Evolutionary conservation across 78 protist genomes (phyloP).

Genomic region (Dictyostelium citrinum): DNA sequence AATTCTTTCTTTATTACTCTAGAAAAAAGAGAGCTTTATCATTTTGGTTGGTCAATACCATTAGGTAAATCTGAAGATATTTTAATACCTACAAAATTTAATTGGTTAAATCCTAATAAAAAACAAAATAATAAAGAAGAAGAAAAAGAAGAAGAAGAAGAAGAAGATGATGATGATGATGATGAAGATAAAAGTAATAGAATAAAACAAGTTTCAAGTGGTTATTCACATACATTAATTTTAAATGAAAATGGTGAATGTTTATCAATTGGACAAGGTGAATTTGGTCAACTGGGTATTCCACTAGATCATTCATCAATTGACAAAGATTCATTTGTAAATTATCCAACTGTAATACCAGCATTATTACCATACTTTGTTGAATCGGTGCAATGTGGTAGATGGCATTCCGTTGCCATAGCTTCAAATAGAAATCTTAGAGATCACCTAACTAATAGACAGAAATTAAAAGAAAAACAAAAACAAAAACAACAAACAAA

Average conservation of each 20-base stretch:
- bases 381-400: slow-evolving; percentile 13
- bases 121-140: not conserved
- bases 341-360: not conserved
- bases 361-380: not conserved
- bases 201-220: slow-evolving; percentile 16
- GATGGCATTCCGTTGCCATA: slow-evolving; percentile 34
- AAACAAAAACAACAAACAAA: not conserved
- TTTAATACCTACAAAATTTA: slow-evolving; percentile 9
- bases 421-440: not conserved
- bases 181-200: not conserved
- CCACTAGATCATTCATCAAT: slow-evolving; percentile 14
- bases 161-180: not conserved
- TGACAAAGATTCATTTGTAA: not conserved
- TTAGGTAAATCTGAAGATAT: not conserved
- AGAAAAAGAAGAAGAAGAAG: not conserved
- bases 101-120: not conserved
- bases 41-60: slow-evolving; percentile 40
- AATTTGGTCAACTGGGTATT: slow-evolving; percentile 50
- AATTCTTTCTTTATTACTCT: not conserved
- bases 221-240: slow-evolving; percentile 29
- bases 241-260: slow-evolving; percentile 33
- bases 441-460: not conserved
- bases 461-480: not conserved
- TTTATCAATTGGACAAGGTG: slow-evolving; percentile 42
- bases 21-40: not conserved